Evolutionary conservation across 192 early-diverging fungal genomes (phyloP).

Genomic region (Coemansia sp.): DNA sequence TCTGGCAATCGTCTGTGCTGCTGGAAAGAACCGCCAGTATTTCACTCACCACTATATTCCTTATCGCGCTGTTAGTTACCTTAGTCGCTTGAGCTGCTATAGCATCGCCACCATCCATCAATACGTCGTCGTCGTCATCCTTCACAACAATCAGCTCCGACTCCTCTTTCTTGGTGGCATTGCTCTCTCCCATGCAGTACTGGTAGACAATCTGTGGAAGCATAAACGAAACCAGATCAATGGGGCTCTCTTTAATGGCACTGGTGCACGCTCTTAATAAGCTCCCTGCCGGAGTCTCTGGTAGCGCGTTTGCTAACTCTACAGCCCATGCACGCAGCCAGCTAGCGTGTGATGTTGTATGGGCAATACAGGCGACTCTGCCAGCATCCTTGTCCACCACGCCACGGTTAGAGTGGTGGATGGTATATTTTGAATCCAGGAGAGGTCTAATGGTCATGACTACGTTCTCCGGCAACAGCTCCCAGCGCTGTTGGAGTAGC

Average conservation of each 20-base stretch:
- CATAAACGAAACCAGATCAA: constrained; percentile 34
- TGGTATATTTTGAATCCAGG: constrained; percentile 48
- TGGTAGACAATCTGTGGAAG: constrained; percentile 40
- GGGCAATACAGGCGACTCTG: constrained; percentile 21
- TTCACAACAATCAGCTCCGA: constrained; percentile 21
- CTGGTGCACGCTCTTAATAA: constrained; percentile 42
- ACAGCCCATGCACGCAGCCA: constrained; percentile 45
- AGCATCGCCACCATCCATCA: neutral
- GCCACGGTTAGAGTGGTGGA: constrained; percentile 23
- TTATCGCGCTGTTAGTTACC: neutral
- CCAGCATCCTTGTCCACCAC: neutral
- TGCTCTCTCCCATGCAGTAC: constrained; percentile 16
- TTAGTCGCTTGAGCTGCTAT: neutral
- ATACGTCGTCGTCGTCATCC: constrained; percentile 29
- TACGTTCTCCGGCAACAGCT: constrained; percentile 34
- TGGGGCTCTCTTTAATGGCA: constrained; percentile 37
- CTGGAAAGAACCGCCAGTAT: constrained; percentile 29
- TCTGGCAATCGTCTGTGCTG: neutral
- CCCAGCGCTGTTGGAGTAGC: constrained; percentile 37
- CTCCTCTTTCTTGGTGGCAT: neutral
- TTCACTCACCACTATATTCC: constrained; percentile 17
- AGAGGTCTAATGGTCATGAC: constrained; percentile 30
- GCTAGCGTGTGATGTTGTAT: constrained; percentile 10
- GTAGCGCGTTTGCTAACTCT: constrained; percentile 25
- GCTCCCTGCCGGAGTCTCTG: constrained; percentile 3